Percentiles rank a stretch among this genome's conserved stretches.
These are phyloP conservation scores for Oryza glaberrima DNA, from an alignment of 176 grass and related monocot species.

Conservation along the genomic window DNA sequence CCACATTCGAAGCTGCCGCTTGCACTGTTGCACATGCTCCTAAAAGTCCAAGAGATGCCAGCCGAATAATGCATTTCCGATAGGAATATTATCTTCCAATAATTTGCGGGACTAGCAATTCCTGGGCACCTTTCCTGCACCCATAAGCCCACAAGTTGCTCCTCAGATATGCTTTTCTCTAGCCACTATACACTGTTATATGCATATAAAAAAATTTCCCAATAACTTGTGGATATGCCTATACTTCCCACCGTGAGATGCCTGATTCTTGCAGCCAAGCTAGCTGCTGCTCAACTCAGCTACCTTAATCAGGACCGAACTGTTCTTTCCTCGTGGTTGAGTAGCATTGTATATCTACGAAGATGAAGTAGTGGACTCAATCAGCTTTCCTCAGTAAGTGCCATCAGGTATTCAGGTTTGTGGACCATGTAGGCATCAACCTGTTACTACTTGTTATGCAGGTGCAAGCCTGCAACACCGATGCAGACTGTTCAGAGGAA, in stretches of 20 bases:
- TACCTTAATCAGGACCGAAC: slow-evolving; percentile 28
- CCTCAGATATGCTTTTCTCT: slow-evolving; percentile 3
- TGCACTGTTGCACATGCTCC: slow-evolving; percentile 5
- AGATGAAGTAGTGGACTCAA: not conserved
- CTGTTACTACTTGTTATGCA: slow-evolving; percentile 8
- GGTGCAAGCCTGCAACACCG: not conserved
- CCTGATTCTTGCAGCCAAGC: slow-evolving; percentile 5
- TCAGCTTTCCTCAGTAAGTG: not conserved
- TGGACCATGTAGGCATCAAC: slow-evolving; percentile 5
- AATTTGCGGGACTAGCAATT: slow-evolving; percentile 42
- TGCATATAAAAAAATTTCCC: slow-evolving; percentile 20
- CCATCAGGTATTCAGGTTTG: slow-evolving; percentile 5
- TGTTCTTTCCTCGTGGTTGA: slow-evolving; percentile 4
- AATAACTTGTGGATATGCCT: slow-evolving; percentile 33
- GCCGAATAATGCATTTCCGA: slow-evolving; percentile 41
- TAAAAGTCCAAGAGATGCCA: slow-evolving; percentile 34
- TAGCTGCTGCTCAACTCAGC: slow-evolving; percentile 25
- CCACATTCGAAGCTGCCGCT: slow-evolving; percentile 6
- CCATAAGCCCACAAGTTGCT: slow-evolving; percentile 18
- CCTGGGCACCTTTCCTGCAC: slow-evolving; percentile 6
- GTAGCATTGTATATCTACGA: slow-evolving; percentile 1
- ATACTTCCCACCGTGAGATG: slow-evolving; percentile 13
- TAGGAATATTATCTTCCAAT: slow-evolving; percentile 57
- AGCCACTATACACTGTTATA: slow-evolving; percentile 13
- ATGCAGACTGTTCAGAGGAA: slow-evolving; percentile 10